Conservation (phyloP, 345 rosid species). For the Ailanthus altissimus region DNA sequence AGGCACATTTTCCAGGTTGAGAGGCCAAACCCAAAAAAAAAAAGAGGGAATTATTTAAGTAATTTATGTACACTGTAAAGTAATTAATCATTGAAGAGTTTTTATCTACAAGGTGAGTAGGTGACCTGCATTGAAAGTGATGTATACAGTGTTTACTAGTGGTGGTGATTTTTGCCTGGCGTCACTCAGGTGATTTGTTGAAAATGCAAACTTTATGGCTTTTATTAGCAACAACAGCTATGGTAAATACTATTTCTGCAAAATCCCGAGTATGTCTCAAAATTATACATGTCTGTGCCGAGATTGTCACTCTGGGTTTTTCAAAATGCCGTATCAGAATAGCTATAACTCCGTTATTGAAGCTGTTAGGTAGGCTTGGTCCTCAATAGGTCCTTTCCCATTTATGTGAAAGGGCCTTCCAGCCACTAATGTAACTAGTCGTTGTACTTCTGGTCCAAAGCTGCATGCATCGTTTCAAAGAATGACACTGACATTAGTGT, state of each 20-base stretch:
- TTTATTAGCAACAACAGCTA: neutral
- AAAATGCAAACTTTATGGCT: neutral
- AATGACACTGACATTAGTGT: neutral
- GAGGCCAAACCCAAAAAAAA: neutral
- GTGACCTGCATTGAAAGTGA: conserved; percentile 4
- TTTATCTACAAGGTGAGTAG: neutral
- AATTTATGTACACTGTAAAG: conserved; percentile 34
- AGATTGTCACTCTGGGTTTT: too few species aligned
- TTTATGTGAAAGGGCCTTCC: conserved; percentile 17
- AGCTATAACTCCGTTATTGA: neutral
- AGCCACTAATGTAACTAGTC: conserved; percentile 4
- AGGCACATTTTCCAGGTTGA: conserved; percentile 7
- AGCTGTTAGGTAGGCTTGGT: conserved; percentile 18
- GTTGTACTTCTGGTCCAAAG: neutral
- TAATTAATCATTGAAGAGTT: conserved; percentile 11
- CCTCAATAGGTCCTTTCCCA: conserved; percentile 19
- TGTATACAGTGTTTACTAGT: neutral
- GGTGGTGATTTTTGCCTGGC: conserved; percentile 9
- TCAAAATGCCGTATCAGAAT: neutral
- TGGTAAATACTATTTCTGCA: neutral
- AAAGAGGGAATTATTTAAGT: neutral
- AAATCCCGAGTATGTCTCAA: neutral
- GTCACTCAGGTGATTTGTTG: conserved; percentile 2
- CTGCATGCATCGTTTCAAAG: neutral
- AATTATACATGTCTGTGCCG: neutral